Evolutionary conservation across 2,329 filamentous ascomycete genomes (phyloP).

Genomic region (Alternaria postmessia): DNA sequence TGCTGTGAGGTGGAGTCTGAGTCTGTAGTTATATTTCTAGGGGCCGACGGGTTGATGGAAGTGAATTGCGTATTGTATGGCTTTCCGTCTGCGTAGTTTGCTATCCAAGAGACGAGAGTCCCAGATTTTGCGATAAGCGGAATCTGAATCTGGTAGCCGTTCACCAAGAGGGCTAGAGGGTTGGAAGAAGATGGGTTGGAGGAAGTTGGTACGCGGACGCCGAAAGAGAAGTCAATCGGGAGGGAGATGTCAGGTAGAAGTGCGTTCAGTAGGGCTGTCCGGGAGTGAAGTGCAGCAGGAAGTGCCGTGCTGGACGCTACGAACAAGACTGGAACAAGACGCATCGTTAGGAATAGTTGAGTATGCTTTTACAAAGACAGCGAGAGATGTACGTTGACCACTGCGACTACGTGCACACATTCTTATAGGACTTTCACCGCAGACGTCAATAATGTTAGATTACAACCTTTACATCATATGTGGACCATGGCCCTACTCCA

Average conservation of each 20-base stretch:
- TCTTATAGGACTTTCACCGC: background rate
- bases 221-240: constrained; percentile 1
- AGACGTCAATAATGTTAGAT: background rate
- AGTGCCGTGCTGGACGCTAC: background rate
- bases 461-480: background rate
- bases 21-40: background rate
- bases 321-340: background rate
- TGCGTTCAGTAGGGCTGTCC: background rate
- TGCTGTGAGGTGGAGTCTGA: too few relatives aligned
- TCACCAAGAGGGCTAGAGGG: too few relatives aligned
- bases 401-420: background rate
- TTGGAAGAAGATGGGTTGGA: background rate
- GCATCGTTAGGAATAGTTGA: background rate
- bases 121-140: background rate
- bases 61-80: constrained; percentile 4
- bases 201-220: constrained; percentile 1
- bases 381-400: background rate
- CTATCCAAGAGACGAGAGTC: background rate
- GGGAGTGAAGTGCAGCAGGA: background rate
- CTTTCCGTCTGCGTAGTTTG: constrained; percentile 2
- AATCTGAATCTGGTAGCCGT: background rate
- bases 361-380: background rate
- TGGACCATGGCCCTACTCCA: background rate
- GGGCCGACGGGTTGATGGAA: background rate
- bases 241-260: background rate